Conservation (phyloP, 371 early-diverging fungal species). For the Mucor velutinosus region DNA sequence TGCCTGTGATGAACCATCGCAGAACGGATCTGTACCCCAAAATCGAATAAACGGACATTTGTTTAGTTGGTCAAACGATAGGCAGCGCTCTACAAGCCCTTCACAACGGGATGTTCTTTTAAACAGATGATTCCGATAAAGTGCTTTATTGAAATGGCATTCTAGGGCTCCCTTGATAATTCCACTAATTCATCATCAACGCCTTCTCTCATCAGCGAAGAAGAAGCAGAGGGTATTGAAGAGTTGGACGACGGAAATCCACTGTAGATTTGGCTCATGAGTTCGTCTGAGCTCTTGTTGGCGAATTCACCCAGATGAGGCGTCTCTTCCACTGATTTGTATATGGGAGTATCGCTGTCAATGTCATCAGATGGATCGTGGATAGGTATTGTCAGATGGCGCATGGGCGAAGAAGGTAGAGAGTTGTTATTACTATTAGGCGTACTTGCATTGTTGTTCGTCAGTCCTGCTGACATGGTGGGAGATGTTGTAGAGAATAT, state of each 20-base stretch:
- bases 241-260: slow-evolving; percentile 18
- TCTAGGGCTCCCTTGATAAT: slow-evolving; percentile 1
- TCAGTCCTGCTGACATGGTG: slow-evolving; percentile 18
- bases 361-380: slow-evolving; percentile 54
- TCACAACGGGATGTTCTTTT: neutral
- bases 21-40: slow-evolving; percentile 65
- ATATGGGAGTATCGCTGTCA: slow-evolving; percentile 50
- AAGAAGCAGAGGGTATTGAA: neutral
- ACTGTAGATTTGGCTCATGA: slow-evolving; percentile 49
- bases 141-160: neutral
- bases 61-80: too few relatives aligned
- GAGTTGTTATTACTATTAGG: neutral
- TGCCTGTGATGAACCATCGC: slow-evolving; percentile 77
- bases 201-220: neutral
- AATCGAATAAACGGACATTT: slow-evolving; percentile 20
- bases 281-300: slow-evolving; percentile 45
- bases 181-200: slow-evolving; percentile 12
- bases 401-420: slow-evolving; percentile 3
- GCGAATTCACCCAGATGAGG: slow-evolving; percentile 40
- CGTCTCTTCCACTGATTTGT: slow-evolving; percentile 34
- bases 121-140: neutral
- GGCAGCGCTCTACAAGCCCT: too few relatives aligned
- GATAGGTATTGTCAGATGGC: slow-evolving; percentile 40
- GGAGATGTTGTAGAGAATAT: neutral
- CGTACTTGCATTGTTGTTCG: neutral